phyloP scores from a whole-genome alignment of 768 basidiomycete species.

The Auricularia sp. region DNA sequence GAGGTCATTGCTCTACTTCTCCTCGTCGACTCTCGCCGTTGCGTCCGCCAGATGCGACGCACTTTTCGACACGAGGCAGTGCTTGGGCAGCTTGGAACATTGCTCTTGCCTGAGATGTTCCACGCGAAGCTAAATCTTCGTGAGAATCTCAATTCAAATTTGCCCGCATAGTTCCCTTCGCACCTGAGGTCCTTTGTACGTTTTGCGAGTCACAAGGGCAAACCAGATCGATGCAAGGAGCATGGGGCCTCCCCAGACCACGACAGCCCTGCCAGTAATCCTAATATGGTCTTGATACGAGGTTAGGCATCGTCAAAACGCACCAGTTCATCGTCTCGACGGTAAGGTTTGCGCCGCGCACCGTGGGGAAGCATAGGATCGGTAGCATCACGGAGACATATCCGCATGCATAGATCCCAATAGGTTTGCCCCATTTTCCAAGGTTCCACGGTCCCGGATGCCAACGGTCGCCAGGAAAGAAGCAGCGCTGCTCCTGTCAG shows the following conservation, averaged over 20 bases:
- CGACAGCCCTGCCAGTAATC: background rate
- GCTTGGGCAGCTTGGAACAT: too few species aligned
- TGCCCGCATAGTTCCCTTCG: background rate
- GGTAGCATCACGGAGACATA: conserved; percentile 8
- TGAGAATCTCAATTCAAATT: background rate
- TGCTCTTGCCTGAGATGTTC: background rate
- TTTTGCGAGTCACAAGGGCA: background rate
- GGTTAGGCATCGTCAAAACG: background rate
- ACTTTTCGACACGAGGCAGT: too few species aligned
- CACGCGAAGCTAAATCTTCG: background rate
- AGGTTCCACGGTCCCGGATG: conserved; percentile 9
- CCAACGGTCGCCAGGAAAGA: conserved; percentile 8
- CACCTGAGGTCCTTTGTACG: background rate
- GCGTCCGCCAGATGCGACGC: too few species aligned
- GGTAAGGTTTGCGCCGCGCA: conserved; percentile 5
- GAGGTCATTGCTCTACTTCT: too few species aligned
- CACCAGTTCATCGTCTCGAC: conserved; percentile 6
- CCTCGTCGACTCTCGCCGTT: too few species aligned
- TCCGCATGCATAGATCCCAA: conserved; percentile 2
- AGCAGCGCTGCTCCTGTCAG: background rate
- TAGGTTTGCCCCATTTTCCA: conserved; percentile 6
- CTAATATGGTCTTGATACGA: too few species aligned
- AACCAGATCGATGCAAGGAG: conserved; percentile 6
- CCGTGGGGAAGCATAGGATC: conserved; percentile 7
- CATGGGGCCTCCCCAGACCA: conserved; percentile 9